A percentile compares a stretch with the other conserved stretches of the same genome.
These are phyloP conservation scores for Aureobasidium sp. DNA, from an alignment of 2,329 filamentous ascomycete species.

Conservation along the genomic window DNA sequence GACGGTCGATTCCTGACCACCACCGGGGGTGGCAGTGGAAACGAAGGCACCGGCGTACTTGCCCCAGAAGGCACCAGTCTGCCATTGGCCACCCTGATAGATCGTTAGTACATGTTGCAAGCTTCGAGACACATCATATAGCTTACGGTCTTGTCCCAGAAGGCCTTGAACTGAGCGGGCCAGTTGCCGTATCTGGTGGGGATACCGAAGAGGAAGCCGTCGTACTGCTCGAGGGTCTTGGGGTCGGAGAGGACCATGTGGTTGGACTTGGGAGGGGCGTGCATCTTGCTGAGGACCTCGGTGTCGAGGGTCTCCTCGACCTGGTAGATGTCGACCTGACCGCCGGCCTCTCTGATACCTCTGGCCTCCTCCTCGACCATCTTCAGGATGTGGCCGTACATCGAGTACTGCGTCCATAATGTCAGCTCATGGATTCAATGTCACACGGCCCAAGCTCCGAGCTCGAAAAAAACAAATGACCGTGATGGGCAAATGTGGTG, in stretches of 20 bases:
- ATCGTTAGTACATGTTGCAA: neutral
- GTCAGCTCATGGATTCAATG: neutral
- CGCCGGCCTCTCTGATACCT: constrained; percentile 82
- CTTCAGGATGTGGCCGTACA: constrained; percentile 82
- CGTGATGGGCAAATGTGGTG: constrained; percentile 1
- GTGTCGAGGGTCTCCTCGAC: constrained; percentile 77
- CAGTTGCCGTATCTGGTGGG: constrained; percentile 93
- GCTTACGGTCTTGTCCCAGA: constrained; percentile 74
- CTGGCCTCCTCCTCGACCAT: constrained; percentile 84
- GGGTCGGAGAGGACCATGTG: neutral
- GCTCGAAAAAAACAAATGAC: neutral
- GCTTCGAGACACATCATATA: neutral
- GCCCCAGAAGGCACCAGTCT: constrained; percentile 55
- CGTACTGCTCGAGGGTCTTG: constrained; percentile 46
- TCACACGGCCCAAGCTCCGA: neutral
- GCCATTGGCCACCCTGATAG: constrained; percentile 62
- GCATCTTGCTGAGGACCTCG: constrained; percentile 83
- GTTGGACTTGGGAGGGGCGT: constrained; percentile 47
- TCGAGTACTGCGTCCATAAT: constrained; percentile 59
- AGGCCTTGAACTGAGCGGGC: constrained; percentile 88
- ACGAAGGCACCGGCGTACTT: constrained; percentile 91
- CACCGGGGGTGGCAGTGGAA: constrained; percentile 73
- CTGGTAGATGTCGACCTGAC: constrained; percentile 75
- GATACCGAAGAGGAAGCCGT: constrained; percentile 87
- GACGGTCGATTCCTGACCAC: constrained; percentile 87